A percentile compares a stretch with the other conserved stretches of the same genome.
phyloP scores from a whole-genome alignment of 2,329 filamentous ascomycete species.

The Fusarium sarcochroum region DNA sequence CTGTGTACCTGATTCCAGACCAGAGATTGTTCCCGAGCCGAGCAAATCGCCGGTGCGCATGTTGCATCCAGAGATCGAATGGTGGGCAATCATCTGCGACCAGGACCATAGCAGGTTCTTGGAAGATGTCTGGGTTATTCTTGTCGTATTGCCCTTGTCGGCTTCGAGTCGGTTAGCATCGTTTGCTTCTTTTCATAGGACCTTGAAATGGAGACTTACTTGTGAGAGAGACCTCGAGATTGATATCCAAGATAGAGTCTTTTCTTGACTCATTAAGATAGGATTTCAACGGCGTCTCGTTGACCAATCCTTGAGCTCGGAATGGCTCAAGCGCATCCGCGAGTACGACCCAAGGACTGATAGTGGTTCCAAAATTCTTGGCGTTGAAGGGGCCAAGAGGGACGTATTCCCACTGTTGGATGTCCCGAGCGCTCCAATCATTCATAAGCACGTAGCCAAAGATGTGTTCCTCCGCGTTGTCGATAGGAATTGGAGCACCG shows the following conservation, averaged over 20 bases:
- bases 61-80: conserved; percentile 82
- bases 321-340: conserved; percentile 66
- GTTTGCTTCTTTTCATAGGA: rapidly evolving
- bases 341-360: conserved; percentile 74
- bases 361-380: conserved; percentile 72
- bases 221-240: conserved; percentile 56
- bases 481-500: conserved; percentile 74
- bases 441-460: conserved; percentile 79
- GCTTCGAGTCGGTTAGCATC: conserved; percentile 37
- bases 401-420: conserved; percentile 72
- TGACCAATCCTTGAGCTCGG: conserved; percentile 45
- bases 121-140: conserved; percentile 46
- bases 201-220: conserved; percentile 48
- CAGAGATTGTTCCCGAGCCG: conserved; percentile 81
- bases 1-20: conserved; percentile 72
- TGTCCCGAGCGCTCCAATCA: conserved; percentile 74
- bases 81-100: conserved; percentile 86
- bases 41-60: conserved; percentile 81
- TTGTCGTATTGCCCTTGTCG: conserved; percentile 50
- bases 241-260: conserved; percentile 55
- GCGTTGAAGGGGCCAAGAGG: conserved; percentile 74
- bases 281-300: conserved; percentile 52
- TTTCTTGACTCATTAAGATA: conserved; percentile 69
- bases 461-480: conserved; percentile 75
- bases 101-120: conserved; percentile 80